Evolutionary conservation across 2,329 filamentous ascomycete genomes (phyloP).

Genomic region (Camptophora hylomeconis): DNA sequence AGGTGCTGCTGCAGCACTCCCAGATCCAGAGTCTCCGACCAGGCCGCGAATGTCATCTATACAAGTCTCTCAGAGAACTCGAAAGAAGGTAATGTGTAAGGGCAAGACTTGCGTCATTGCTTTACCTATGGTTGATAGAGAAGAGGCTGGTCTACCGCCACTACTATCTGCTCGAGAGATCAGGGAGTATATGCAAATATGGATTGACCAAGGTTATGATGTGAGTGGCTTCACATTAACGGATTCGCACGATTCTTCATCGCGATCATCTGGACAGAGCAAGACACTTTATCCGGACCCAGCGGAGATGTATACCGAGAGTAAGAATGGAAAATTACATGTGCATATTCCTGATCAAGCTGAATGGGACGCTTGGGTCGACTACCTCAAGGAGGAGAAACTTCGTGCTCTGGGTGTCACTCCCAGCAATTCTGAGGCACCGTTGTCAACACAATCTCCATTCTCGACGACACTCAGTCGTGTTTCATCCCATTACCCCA

Average conservation of each 20-base stretch:
- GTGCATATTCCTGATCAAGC: slow-evolving; percentile 33
- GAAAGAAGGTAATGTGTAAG: slow-evolving; percentile 62
- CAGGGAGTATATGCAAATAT: slow-evolving; percentile 25
- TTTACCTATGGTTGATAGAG: slow-evolving; percentile 53
- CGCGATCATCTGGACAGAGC: slow-evolving; percentile 22
- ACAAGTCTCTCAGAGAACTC: slow-evolving; percentile 28
- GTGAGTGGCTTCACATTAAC: slow-evolving; percentile 27
- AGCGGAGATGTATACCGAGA: slow-evolving; percentile 24
- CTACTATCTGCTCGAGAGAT: slow-evolving; percentile 29
- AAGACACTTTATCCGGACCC: slow-evolving; percentile 30
- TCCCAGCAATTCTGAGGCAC: slow-evolving; percentile 59
- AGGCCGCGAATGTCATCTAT: slow-evolving; percentile 34
- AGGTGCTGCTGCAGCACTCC: slow-evolving; percentile 10
- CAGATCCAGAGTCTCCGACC: slow-evolving; percentile 21
- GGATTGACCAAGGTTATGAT: slow-evolving; percentile 31
- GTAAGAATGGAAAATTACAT: slow-evolving; percentile 20
- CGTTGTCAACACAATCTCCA: slow-evolving; percentile 47
- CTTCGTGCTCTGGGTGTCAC: slow-evolving; percentile 81
- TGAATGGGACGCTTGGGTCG: slow-evolving; percentile 67
- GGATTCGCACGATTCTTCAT: slow-evolving; percentile 18
- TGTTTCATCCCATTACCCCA: slow-evolving; percentile 60
- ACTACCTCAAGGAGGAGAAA: slow-evolving; percentile 78
- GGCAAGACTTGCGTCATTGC: slow-evolving; percentile 62
- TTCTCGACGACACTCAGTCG: slow-evolving; percentile 51
- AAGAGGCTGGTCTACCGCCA: slow-evolving; percentile 37